Percentiles rank a stretch among this genome's conserved stretches.
Evolutionary conservation across 2,329 filamentous ascomycete genomes (phyloP).

Genomic region (Epichloe hybrida): DNA sequence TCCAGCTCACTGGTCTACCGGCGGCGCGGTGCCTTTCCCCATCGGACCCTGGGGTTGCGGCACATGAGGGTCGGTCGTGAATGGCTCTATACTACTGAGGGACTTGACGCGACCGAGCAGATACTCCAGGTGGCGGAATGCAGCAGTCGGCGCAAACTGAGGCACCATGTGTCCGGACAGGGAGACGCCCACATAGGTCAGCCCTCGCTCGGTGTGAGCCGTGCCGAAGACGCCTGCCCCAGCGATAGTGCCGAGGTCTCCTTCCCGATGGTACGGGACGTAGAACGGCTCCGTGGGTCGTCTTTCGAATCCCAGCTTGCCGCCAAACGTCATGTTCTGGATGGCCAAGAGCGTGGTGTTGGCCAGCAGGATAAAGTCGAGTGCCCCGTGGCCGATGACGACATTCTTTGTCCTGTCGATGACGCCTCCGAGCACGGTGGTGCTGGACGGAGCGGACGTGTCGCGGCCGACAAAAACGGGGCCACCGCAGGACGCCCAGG

Average conservation of each 20-base stretch:
- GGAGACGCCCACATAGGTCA: slow-evolving; percentile 55
- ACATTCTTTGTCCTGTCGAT: slow-evolving; percentile 60
- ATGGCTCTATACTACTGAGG: slow-evolving; percentile 18
- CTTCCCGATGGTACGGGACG: slow-evolving; percentile 35
- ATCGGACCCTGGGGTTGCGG: background rate
- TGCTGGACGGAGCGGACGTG: background rate
- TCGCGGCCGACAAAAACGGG: slow-evolving; percentile 26
- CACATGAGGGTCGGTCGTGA: background rate
- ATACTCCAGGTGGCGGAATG: slow-evolving; percentile 60
- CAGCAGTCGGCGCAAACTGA: slow-evolving; percentile 53
- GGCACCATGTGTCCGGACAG: slow-evolving; percentile 53
- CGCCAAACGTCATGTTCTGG: slow-evolving; percentile 72
- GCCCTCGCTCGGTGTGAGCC: slow-evolving; percentile 56
- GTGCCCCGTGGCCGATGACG: slow-evolving; percentile 58
- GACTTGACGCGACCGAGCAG: slow-evolving; percentile 55
- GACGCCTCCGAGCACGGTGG: slow-evolving; percentile 41
- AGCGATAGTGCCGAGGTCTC: slow-evolving; percentile 29
- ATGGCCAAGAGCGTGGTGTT: slow-evolving; percentile 59
- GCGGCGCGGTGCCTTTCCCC: background rate
- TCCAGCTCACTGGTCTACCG: background rate
- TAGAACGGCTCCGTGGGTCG: slow-evolving; percentile 49
- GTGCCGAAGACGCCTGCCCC: slow-evolving; percentile 50
- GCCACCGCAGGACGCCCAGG: slow-evolving; percentile 42
- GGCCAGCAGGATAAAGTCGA: slow-evolving; percentile 53
- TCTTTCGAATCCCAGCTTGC: slow-evolving; percentile 51